These are phyloP conservation scores for Ustilago hordei DNA, from an alignment of 1,284 basidiomycete genomes.

Conservation along the genomic window DNA sequence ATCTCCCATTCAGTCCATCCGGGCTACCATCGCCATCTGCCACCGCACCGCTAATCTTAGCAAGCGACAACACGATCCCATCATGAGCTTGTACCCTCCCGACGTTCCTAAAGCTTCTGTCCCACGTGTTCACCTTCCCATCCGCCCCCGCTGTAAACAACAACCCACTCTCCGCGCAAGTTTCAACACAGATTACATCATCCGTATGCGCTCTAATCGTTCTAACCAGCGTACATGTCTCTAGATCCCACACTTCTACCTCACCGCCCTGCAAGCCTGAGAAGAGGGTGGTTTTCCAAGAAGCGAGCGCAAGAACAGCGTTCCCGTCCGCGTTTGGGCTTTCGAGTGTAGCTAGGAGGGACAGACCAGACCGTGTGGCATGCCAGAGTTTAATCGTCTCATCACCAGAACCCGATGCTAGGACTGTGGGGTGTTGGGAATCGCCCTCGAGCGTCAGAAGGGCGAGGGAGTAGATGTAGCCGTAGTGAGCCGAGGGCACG, in stretches of 20 bases:
- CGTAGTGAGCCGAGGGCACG: constrained; percentile 84
- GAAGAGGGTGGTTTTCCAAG: constrained; percentile 81
- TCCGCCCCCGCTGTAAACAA: constrained; percentile 59
- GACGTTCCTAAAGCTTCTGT: constrained; percentile 63
- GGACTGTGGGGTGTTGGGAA: constrained; percentile 32
- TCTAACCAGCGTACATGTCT: constrained; percentile 85
- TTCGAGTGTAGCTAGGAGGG: constrained; percentile 75
- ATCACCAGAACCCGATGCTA: constrained; percentile 76
- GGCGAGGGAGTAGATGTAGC: constrained; percentile 90
- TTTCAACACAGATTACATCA: constrained; percentile 51
- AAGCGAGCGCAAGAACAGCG: constrained; percentile 81
- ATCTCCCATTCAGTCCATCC: not conserved
- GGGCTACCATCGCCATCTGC: not conserved
- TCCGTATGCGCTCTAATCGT: constrained; percentile 86
- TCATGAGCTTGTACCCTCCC: constrained; percentile 47
- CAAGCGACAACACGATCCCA: constrained; percentile 35
- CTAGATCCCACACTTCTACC: constrained; percentile 88
- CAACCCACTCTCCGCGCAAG: constrained; percentile 65
- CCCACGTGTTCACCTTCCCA: constrained; percentile 56
- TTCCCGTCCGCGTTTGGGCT: constrained; percentile 67
- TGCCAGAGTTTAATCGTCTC: constrained; percentile 90
- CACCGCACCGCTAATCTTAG: constrained; percentile 19
- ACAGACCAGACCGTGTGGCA: constrained; percentile 72
- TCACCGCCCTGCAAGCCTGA: constrained; percentile 94
- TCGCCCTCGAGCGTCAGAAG: constrained; percentile 72